Evolutionary conservation across 176 grass and related monocot genomes (phyloP).

Genomic region (Avena eriantha): DNA sequence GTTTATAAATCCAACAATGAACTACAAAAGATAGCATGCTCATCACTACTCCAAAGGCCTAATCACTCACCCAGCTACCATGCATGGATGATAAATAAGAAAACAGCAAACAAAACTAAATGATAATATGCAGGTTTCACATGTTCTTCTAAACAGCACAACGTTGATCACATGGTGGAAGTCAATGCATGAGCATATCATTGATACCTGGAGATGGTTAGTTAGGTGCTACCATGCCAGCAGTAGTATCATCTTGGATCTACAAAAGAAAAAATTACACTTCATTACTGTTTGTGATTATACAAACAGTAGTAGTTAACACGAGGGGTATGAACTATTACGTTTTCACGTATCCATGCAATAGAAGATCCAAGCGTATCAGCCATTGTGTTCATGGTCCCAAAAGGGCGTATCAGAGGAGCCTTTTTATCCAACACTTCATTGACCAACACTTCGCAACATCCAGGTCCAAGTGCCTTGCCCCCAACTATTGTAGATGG

Average conservation of each 20-base stretch:
- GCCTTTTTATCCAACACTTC: constrained; percentile 9
- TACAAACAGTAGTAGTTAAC: background rate
- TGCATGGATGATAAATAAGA: background rate
- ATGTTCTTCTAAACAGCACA: background rate
- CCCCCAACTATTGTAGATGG: constrained; percentile 1
- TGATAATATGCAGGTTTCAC: background rate
- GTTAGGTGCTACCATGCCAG: background rate
- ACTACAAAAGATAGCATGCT: background rate
- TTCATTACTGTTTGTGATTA: background rate
- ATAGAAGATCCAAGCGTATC: background rate
- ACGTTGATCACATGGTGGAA: background rate
- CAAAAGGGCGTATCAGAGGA: background rate
- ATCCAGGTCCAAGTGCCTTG: constrained; percentile 1
- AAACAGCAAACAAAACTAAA: background rate
- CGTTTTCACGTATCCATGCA: background rate
- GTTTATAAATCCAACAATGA: background rate
- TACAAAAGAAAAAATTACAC: constrained; percentile 9
- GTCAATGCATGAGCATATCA: background rate
- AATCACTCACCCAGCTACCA: background rate
- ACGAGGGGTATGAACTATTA: background rate
- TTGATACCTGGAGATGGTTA: background rate
- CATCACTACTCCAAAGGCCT: background rate
- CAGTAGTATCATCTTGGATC: background rate
- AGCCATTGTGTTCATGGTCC: background rate
- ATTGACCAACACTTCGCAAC: constrained; percentile 8